phyloP scores from a whole-genome alignment of 1,284 basidiomycete species.

The Sporisorium iseilematis-ciliati region DNA sequence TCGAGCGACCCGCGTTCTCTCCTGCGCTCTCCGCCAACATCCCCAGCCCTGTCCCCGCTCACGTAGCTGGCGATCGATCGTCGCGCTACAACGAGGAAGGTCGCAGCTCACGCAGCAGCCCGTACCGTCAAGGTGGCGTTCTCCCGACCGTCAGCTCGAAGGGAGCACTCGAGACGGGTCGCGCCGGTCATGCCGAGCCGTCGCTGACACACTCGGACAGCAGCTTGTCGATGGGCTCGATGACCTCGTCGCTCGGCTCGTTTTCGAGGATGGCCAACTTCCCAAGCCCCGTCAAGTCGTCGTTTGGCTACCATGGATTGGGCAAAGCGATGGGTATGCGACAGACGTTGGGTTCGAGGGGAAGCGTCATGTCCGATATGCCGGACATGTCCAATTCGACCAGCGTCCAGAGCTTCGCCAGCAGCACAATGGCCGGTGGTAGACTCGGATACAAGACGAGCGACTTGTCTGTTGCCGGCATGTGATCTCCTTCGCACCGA shows the following conservation, averaged over 20 bases:
- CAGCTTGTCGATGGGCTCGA: conserved; percentile 35
- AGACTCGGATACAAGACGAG: conserved; percentile 46
- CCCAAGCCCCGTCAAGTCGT: conserved; percentile 35
- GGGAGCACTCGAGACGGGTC: conserved; percentile 40
- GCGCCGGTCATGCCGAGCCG: conserved; percentile 31
- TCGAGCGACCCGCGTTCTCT: conserved; percentile 43
- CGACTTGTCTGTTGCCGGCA: conserved; percentile 32
- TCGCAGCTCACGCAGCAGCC: conserved; percentile 31
- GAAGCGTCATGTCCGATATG: conserved; percentile 14
- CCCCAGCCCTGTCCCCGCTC: conserved; percentile 32
- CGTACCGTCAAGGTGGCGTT: conserved; percentile 48
- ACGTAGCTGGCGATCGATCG: conserved; percentile 26
- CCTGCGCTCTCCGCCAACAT: conserved; percentile 49
- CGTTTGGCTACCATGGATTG: conserved; percentile 19
- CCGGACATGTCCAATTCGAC: conserved; percentile 12
- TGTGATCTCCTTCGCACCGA: conserved; percentile 3
- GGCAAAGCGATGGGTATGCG: conserved; percentile 37
- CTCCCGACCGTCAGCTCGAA: conserved; percentile 48
- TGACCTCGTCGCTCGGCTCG: conserved; percentile 39
- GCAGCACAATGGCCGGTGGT: conserved; percentile 16
- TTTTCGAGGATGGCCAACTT: conserved; percentile 36
- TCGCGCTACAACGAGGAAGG: conserved; percentile 46
- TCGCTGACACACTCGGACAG: conserved; percentile 39
- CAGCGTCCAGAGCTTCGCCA: conserved; percentile 31
- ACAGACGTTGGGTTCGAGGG: conserved; percentile 12